Evolutionary conservation across 2,329 filamentous ascomycete genomes (phyloP).

Genomic region (Fonsecaea nubica): DNA sequence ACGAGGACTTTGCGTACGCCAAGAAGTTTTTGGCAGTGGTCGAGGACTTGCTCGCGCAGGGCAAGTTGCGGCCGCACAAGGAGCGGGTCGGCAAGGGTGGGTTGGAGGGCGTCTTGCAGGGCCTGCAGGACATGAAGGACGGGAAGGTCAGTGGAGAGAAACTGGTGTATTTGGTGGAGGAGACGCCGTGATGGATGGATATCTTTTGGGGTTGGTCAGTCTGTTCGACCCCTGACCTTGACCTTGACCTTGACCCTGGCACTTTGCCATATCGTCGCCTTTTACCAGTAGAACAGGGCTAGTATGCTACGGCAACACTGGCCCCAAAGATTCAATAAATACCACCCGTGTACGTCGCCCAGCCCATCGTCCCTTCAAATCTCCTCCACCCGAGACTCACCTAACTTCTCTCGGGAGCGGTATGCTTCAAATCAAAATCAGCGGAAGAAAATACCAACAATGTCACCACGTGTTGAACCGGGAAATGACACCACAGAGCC

Average conservation of each 20-base stretch:
- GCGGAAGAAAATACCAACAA: background rate
- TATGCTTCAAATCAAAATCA: background rate
- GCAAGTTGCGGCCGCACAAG: constrained; percentile 55
- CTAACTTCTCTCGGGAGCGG: background rate
- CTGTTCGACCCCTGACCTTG: too few relatives aligned
- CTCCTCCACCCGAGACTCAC: background rate
- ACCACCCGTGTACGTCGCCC: background rate
- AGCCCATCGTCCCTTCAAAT: background rate
- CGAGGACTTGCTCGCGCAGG: constrained; percentile 50
- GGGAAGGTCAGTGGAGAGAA: constrained; percentile 57
- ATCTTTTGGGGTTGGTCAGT: too few relatives aligned
- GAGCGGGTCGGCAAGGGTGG: constrained; percentile 51
- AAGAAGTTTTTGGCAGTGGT: constrained; percentile 51
- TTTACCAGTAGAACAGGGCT: too few relatives aligned
- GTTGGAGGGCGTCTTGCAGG: constrained; percentile 54
- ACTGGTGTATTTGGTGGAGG: constrained; percentile 54
- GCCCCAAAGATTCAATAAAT: too few relatives aligned
- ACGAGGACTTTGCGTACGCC: constrained; percentile 52
- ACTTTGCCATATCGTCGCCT: too few relatives aligned
- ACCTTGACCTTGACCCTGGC: too few relatives aligned
- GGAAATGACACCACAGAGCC: background rate
- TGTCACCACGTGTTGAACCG: background rate
- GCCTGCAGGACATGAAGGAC: constrained; percentile 52
- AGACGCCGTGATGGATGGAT: constrained; percentile 29
- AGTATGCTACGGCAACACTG: too few relatives aligned